These are phyloP conservation scores for Myxozyma geophila DNA, from an alignment of 805 yeast genomes.

Conservation along the genomic window DNA sequence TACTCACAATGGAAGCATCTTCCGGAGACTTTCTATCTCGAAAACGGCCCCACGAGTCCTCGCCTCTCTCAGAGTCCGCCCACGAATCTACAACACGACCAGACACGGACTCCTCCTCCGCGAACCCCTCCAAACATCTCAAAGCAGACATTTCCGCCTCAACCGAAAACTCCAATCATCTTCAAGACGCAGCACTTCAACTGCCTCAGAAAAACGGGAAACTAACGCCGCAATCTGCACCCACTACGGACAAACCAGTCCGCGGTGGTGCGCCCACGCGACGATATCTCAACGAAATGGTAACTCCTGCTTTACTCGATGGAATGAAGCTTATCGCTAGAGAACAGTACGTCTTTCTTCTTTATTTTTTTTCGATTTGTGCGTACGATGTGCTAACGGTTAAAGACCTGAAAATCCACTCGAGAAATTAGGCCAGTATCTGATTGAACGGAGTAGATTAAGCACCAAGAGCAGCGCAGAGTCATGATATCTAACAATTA, in stretches of 20 bases:
- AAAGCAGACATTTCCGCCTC: neutral
- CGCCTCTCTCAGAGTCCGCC: neutral
- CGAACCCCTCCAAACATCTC: neutral
- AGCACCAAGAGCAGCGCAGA: neutral
- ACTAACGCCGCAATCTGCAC: neutral
- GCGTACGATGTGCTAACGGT: neutral
- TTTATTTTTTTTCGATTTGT: neutral
- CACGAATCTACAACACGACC: neutral
- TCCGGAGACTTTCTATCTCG: neutral
- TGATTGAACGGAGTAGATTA: conserved; percentile 31
- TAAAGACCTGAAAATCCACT: conserved; percentile 40
- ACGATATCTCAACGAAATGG: conserved; percentile 64
- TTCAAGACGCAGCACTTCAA: neutral
- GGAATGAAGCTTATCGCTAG: conserved; percentile 63
- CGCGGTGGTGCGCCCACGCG: conserved; percentile 73
- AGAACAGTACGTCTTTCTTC: conserved; percentile 43
- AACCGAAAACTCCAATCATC: neutral
- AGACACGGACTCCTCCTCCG: neutral
- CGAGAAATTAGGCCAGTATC: conserved; percentile 32
- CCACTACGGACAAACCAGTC: neutral
- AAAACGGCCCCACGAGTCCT: neutral
- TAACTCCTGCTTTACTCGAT: conserved; percentile 65
- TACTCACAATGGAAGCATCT: neutral
- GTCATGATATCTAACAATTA: neutral
- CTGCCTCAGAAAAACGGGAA: neutral